phyloP scores from a whole-genome alignment of 75 land plant species.

The Selaginella moellendorffii region DNA sequence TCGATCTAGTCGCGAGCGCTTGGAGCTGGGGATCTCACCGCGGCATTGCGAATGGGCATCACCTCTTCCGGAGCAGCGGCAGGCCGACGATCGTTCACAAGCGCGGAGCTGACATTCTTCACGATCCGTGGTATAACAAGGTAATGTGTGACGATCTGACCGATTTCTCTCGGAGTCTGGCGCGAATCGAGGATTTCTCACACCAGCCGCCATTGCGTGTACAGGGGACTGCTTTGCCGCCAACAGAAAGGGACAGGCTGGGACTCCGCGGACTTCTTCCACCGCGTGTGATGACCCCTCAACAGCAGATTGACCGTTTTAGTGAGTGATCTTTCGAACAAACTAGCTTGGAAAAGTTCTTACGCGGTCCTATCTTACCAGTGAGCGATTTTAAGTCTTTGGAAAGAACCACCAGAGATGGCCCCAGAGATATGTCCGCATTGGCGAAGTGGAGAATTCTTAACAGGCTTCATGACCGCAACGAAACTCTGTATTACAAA shows the following conservation, averaged over 20 bases:
- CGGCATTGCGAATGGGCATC: neutral
- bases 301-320: conserved; percentile 90
- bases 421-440: conserved; percentile 63
- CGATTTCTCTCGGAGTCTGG: neutral
- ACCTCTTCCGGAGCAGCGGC: neutral
- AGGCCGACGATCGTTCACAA: conserved; percentile 78
- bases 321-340: conserved; percentile 38
- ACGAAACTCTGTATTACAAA: conserved; percentile 92
- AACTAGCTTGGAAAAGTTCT: neutral
- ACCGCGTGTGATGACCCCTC: conserved; percentile 66
- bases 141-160: conserved; percentile 16
- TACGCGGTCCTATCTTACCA: too few relatives aligned
- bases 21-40: too few relatives aligned
- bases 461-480: conserved; percentile 91
- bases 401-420: conserved; percentile 58
- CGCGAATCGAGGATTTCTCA: neutral
- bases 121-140: conserved; percentile 99
- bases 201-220: too few relatives aligned
- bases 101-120: conserved; percentile 87
- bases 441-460: conserved; percentile 95
- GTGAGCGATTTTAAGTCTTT: conserved; percentile 80
- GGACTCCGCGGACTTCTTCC: conserved; percentile 93
- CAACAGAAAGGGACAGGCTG: conserved; percentile 85
- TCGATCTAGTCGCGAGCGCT: too few relatives aligned
- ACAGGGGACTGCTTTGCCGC: conserved; percentile 90